Evolutionary conservation across 371 early-diverging fungal genomes (phyloP).

Genomic region (Rhizopus sp.): DNA sequence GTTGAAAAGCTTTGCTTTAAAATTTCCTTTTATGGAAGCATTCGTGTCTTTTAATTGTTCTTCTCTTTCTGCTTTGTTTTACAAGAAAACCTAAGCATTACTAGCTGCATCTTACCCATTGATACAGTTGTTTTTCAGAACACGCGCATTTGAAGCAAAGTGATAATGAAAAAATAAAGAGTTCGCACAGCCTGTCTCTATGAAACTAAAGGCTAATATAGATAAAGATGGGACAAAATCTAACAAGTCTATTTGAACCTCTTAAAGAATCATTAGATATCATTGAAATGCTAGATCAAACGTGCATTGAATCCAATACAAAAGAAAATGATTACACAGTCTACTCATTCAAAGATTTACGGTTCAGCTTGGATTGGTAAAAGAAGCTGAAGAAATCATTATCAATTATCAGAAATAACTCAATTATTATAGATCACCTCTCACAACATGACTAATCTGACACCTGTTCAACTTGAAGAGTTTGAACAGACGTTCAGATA

Average conservation of each 20-base stretch:
- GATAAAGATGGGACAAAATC: slow-evolving; percentile 59
- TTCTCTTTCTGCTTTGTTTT: too few relatives aligned
- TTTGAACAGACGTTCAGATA: slow-evolving; percentile 86
- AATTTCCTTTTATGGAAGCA: neutral
- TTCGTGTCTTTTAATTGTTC: slow-evolving; percentile 1
- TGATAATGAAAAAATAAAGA: too few relatives aligned
- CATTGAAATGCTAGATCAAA: slow-evolving; percentile 65
- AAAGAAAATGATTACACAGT: slow-evolving; percentile 95
- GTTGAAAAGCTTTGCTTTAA: neutral
- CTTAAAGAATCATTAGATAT: slow-evolving; percentile 57
- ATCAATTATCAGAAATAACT: too few relatives aligned
- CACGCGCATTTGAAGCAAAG: neutral
- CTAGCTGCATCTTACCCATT: too few relatives aligned
- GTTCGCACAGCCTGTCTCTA: too few relatives aligned
- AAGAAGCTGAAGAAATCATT: slow-evolving; percentile 49
- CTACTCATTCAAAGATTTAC: slow-evolving; percentile 84
- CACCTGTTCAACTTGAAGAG: slow-evolving; percentile 92
- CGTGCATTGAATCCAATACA: slow-evolving; percentile 82
- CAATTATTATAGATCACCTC: slow-evolving; percentile 69
- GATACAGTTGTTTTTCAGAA: neutral
- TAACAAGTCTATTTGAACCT: slow-evolving; percentile 41
- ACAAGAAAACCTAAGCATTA: too few relatives aligned
- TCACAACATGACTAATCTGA: slow-evolving; percentile 87
- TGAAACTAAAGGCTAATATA: too few relatives aligned
- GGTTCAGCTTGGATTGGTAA: slow-evolving; percentile 82